Conservation (phyloP, 805 yeast genomes). For the Wickerhamiella occidentalis region DNA sequence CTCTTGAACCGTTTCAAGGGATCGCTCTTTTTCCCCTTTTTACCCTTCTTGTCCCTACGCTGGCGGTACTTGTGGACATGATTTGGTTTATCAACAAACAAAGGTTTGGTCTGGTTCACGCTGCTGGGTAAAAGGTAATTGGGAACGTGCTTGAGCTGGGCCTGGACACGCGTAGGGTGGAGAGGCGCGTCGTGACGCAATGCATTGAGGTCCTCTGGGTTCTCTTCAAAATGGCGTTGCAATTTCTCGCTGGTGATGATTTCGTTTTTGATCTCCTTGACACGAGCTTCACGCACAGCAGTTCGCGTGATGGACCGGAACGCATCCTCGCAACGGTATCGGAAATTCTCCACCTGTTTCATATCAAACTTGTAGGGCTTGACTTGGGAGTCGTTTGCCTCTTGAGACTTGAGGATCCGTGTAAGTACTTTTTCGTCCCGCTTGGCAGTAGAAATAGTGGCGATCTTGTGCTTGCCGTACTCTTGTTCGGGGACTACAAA, state of each 20-base stretch:
- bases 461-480: slow-evolving; percentile 79
- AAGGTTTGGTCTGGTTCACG: slow-evolving; percentile 19
- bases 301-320: slow-evolving; percentile 86
- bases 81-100: slow-evolving; percentile 16
- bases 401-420: slow-evolving; percentile 66
- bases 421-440: slow-evolving; percentile 76
- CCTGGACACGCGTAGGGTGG: slow-evolving; percentile 70
- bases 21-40: slow-evolving; percentile 3
- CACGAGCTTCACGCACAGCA: slow-evolving; percentile 85
- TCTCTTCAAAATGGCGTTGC: slow-evolving; percentile 91
- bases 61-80: slow-evolving; percentile 6
- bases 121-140: slow-evolving; percentile 72
- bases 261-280: slow-evolving; percentile 78
- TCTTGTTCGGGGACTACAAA: slow-evolving; percentile 77
- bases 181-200: slow-evolving; percentile 86
- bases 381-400: slow-evolving; percentile 49
- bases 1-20: slow-evolving; percentile 8
- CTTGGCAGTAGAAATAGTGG: slow-evolving; percentile 56
- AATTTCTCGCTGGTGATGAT: slow-evolving; percentile 77
- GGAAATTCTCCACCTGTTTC: slow-evolving; percentile 86
- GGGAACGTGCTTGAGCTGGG: slow-evolving; percentile 84
- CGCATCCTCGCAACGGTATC: slow-evolving; percentile 94
- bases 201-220: slow-evolving; percentile 82
- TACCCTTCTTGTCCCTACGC: not conserved
- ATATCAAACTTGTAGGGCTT: slow-evolving; percentile 85